Evolutionary conservation across 2,329 filamentous ascomycete genomes (phyloP), one percentile per base, ranked within the genome.

Genomic region (Aspergillus floridensis): DNA sequence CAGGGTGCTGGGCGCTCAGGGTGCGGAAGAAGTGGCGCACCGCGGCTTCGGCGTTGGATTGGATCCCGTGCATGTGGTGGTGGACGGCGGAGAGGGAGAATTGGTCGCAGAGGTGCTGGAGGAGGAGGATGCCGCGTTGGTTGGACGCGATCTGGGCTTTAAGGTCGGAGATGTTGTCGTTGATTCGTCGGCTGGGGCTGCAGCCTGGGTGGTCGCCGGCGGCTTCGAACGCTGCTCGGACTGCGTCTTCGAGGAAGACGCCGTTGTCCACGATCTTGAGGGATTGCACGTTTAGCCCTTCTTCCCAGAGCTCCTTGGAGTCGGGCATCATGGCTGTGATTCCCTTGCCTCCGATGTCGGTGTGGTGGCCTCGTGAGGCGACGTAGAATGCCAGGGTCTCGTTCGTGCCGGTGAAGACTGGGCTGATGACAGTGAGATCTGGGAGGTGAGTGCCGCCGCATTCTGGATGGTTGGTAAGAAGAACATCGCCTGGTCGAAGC

Each of bases 361-460:
- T 60, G 67, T 92, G 89, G 70, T 92, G 89, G 0, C 88, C 89
- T 21, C 89, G 81, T 1, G 87, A 89, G 0, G 89, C 89, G 0
- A 89, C 88, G 60, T 90, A 92, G 73, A 92, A 92, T 12, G 91
- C 79, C 53, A 92, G 89, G 90, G 51, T 88, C 88, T 57, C 84
- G 82, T 29, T 29, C 26, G 7, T 8, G 26, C 26, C 26, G 7
- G 7, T 29, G 26, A 29, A 29, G 26, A 29, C 26, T 29, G 26
- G 26, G 2, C 26, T 29, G 26, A 29, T 29, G 10, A 10, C 26
- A 3, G 26, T 29, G 7, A 29, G 26, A 29, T 29, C 26, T 29
- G 26, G 26, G 7, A 29, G 26, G 26, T 29, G 26, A 8, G 26
- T 29, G 6, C 26, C 26, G 26, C 26, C 26, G 26, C 26, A 29